A percentile compares a stretch with the other conserved stretches of the same genome.
Evolutionary conservation across 768 basidiomycete species (phyloP).

Genomic region (Auricularia sp.): DNA sequence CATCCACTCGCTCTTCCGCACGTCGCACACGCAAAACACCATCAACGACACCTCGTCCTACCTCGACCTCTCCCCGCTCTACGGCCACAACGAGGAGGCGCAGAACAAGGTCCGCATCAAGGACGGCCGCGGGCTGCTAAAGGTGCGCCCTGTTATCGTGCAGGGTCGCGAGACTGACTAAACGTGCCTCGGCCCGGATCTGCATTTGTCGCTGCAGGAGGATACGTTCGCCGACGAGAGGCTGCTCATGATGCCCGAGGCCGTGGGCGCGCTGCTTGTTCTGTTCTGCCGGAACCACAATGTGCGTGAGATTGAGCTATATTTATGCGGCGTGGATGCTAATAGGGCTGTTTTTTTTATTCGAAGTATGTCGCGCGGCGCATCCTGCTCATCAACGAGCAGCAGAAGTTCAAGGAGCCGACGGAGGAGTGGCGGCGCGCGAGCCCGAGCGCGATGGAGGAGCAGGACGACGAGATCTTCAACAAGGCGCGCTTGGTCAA

Average conservation of each 20-base stretch:
- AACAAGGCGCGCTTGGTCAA: conserved; percentile 18
- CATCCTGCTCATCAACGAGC: conserved; percentile 72
- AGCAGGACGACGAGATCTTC: conserved; percentile 24
- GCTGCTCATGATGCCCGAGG: conserved; percentile 66
- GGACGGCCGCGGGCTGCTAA: conserved; percentile 46
- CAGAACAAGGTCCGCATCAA: conserved; percentile 43
- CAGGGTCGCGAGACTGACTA: no score
- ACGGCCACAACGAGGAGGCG: conserved; percentile 58
- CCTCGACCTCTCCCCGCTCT: conserved; percentile 74
- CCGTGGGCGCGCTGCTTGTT: conserved; percentile 60
- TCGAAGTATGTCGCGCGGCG: conserved; percentile 67
- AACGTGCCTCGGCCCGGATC: neutral
- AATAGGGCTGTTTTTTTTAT: neutral
- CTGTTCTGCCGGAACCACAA: conserved; percentile 82
- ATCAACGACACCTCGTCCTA: conserved; percentile 85
- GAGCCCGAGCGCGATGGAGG: conserved; percentile 14
- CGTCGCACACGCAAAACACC: conserved; percentile 50
- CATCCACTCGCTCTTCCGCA: conserved; percentile 53
- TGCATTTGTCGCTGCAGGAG: conserved; percentile 32
- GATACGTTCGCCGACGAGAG: conserved; percentile 76
- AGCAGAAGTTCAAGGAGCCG: conserved; percentile 52
- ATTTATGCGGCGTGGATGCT: conserved; percentile 15
- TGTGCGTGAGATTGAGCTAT: conserved; percentile 25
- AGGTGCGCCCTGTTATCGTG: no score
- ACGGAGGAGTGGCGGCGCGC: conserved; percentile 24